phyloP scores from a whole-genome alignment of 495 filamentous ascomycete genomes.

The Bacidia rubella region DNA sequence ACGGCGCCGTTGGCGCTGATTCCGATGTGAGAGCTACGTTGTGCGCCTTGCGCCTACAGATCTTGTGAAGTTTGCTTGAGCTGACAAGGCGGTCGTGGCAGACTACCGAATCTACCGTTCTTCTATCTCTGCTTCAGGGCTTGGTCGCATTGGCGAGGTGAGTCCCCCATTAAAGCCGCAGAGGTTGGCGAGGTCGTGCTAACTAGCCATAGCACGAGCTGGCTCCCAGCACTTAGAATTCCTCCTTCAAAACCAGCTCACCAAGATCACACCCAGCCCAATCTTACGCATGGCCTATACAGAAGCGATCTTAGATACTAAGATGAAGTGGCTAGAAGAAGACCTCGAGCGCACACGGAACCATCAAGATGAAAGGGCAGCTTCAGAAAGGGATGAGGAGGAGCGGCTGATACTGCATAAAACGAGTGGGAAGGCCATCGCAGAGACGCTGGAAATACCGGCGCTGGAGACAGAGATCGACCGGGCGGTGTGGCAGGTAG shows the following conservation, averaged over 20 bases:
- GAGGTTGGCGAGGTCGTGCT: conserved; percentile 6
- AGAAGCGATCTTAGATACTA: conserved; percentile 13
- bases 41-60: background rate
- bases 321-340: conserved; percentile 19
- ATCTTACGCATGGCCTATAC: conserved; percentile 64
- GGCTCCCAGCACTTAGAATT: conserved; percentile 80
- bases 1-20: conserved; percentile 66
- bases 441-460: conserved; percentile 59
- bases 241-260: conserved; percentile 55
- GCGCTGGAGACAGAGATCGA: conserved; percentile 82
- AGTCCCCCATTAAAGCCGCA: background rate
- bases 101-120: conserved; percentile 91
- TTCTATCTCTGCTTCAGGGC: conserved; percentile 84
- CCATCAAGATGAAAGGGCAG: background rate
- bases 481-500: conserved; percentile 76
- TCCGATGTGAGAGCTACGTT: conserved; percentile 52
- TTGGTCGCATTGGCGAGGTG: conserved; percentile 56
- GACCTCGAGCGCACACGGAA: background rate
- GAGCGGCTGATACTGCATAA: conserved; percentile 48
- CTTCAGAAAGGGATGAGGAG: conserved; percentile 14
- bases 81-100: conserved; percentile 21
- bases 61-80: background rate
- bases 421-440: conserved; percentile 48
- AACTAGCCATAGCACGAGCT: conserved; percentile 41
- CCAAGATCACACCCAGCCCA: conserved; percentile 46